These are phyloP conservation scores for Fagus sylvatica DNA, from an alignment of 306 rosid genomes.

Conservation along the genomic window DNA sequence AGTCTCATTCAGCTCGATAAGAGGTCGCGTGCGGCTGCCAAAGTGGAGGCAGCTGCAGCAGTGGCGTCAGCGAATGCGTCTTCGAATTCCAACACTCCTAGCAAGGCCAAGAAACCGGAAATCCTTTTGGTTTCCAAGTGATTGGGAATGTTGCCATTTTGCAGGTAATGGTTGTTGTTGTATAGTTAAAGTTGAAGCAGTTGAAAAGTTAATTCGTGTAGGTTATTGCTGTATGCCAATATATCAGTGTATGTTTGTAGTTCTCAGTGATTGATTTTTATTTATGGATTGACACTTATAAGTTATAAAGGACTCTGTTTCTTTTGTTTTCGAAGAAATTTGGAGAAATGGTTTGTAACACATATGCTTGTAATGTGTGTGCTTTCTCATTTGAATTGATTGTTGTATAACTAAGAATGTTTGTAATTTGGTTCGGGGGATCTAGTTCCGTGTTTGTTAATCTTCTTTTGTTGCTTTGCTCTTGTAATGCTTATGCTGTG, in stretches of 20 bases:
- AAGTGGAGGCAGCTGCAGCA: slow-evolving; percentile 17
- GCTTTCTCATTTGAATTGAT: neutral
- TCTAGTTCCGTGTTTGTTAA: neutral
- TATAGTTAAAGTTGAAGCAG: slow-evolving; percentile 40
- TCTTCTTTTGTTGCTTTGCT: neutral
- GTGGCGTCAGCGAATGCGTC: slow-evolving; percentile 40
- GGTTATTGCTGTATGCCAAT: slow-evolving; percentile 42
- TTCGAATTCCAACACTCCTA: slow-evolving; percentile 77
- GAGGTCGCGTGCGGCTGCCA: slow-evolving; percentile 51
- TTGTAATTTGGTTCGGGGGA: neutral
- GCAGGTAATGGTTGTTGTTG: slow-evolving; percentile 46
- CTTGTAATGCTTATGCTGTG: neutral
- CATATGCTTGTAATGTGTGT: neutral
- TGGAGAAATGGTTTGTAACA: neutral
- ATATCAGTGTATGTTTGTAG: slow-evolving; percentile 33
- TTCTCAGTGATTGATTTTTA: slow-evolving; percentile 21
- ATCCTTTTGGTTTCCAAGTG: slow-evolving; percentile 83
- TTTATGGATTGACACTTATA: neutral
- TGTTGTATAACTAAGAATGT: neutral
- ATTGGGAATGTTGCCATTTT: slow-evolving; percentile 26
- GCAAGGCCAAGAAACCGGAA: slow-evolving; percentile 86
- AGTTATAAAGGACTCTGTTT: neutral
- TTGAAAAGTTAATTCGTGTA: slow-evolving; percentile 37
- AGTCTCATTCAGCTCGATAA: slow-evolving; percentile 92
- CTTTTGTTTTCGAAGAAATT: neutral